These are phyloP conservation scores for Agrocybe chaxingu DNA, from an alignment of 768 basidiomycete species.

Conservation along the genomic window DNA sequence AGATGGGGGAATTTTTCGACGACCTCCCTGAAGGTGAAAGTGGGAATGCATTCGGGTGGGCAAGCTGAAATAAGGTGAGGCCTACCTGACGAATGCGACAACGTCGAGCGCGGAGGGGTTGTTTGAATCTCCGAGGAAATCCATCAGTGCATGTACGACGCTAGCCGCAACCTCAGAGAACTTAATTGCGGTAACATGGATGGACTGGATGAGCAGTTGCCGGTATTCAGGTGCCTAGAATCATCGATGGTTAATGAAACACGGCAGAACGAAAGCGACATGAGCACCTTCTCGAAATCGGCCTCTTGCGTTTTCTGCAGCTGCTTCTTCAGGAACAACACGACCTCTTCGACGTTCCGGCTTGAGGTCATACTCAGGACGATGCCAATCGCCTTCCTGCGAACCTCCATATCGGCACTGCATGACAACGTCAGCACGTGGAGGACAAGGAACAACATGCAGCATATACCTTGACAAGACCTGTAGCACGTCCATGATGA, in stretches of 20 bases:
- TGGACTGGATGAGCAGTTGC: slow-evolving; percentile 94
- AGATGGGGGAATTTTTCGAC: slow-evolving; percentile 96
- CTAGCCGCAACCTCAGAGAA: slow-evolving; percentile 96
- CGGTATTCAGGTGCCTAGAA: slow-evolving; percentile 89
- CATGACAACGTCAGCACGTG: background rate
- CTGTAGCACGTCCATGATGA: slow-evolving; percentile 95
- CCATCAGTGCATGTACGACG: slow-evolving; percentile 91
- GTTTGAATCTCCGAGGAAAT: slow-evolving; percentile 92
- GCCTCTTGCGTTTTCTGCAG: slow-evolving; percentile 89
- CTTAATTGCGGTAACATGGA: slow-evolving; percentile 93
- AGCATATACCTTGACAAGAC: slow-evolving; percentile 68
- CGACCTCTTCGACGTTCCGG: slow-evolving; percentile 95
- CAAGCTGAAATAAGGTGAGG: background rate
- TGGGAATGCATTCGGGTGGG: background rate
- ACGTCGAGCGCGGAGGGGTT: slow-evolving; percentile 96
- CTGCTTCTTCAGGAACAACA: slow-evolving; percentile 95
- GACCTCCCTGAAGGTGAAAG: slow-evolving; percentile 60
- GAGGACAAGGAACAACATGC: background rate
- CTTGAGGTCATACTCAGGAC: slow-evolving; percentile 92
- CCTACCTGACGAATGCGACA: slow-evolving; percentile 61
- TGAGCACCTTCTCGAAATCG: slow-evolving; percentile 83
- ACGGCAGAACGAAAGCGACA: background rate
- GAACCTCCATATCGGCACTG: slow-evolving; percentile 95
- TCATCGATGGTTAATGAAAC: background rate
- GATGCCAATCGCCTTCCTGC: slow-evolving; percentile 85